Evolutionary conservation across 2,329 filamentous ascomycete genomes (phyloP).

Genomic region (Hysterium pulicare): DNA sequence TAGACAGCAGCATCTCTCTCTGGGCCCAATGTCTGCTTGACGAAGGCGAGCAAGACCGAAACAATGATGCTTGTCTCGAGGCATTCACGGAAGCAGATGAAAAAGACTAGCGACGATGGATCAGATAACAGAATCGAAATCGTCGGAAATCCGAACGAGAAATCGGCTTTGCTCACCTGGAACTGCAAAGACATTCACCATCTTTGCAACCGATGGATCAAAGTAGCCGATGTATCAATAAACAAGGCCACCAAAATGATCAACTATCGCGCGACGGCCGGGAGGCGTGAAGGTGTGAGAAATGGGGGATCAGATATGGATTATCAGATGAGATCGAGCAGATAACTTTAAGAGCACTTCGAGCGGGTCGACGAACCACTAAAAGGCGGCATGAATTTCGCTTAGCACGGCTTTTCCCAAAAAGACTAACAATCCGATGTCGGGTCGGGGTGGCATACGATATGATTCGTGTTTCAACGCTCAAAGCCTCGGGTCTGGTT

Average conservation of each 20-base stretch:
- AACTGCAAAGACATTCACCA: constrained; percentile 69
- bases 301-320: not conserved
- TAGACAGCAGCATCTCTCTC: constrained; percentile 60
- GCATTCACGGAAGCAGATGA: constrained; percentile 84
- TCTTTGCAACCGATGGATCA: constrained; percentile 27
- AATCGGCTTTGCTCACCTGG: constrained; percentile 47
- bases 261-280: too few relatives aligned
- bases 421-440: not conserved
- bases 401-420: not conserved
- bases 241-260: too few relatives aligned
- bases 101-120: constrained; percentile 60
- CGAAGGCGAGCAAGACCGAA: constrained; percentile 79
- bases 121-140: constrained; percentile 1
- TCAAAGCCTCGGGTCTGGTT: too few relatives aligned
- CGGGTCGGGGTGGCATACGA: not conserved
- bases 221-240: not conserved
- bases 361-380: not conserved
- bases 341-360: constrained; percentile 5
- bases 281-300: not conserved
- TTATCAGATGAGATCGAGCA: not conserved
- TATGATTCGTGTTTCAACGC: too few relatives aligned
- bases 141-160: not conserved
- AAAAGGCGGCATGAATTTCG: not conserved
- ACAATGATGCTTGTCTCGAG: constrained; percentile 82
- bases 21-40: constrained; percentile 75